Evolutionary conservation across 352 stramenopile genomes (phyloP), one percentile per base, ranked within the genome.

Genomic region (Plasmopara halstedii): DNA sequence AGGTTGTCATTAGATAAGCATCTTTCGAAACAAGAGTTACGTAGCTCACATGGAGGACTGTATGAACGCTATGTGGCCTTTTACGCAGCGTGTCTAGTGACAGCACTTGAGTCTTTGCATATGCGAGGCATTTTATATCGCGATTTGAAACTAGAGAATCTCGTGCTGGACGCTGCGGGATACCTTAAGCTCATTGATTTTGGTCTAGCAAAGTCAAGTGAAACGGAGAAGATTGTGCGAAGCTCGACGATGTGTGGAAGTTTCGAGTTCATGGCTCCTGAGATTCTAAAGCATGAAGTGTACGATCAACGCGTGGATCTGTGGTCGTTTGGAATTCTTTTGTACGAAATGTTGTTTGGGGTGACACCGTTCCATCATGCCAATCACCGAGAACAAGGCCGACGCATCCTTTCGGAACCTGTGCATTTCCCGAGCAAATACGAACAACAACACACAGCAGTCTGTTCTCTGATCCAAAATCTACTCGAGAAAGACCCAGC

Each of bases 11-110:
- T 71, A 0, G 66, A 65, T 37, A 84, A 87, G 43, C 42, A 52
- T 15, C n/a, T 59, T 15, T 53, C 49, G 22, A 81, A 80, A 29
- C 47, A 53, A 15, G 64, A 56, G 23, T 57, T 83, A 7, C 45
- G 44, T 0, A 67, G 53, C 14, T 42, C 46, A 0, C 56, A 71
- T n/a, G 70, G 74, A 10, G 74, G 71, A 14, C 95, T 98, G 20
- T 56, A 74, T 9, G 94, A 98, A 72, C 50, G 61, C 13, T 72
- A 88, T 47, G 85, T 81, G 2, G 73, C 72, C 9, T 99, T 99
- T 66, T 99, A 98, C 64, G 73, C 88, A 1, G 93, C 93, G 1
- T 95, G 97, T 62, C 85, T 98, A 22, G 73, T 93, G 17, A 65
- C 89, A 4, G 94, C 94, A 9, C 86, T 99, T 23, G 74, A 96